Percentiles rank a stretch among this genome's conserved stretches.
phyloP scores from a whole-genome alignment of 306 rosid genomes.

The Pyrus pyrifolia region DNA sequence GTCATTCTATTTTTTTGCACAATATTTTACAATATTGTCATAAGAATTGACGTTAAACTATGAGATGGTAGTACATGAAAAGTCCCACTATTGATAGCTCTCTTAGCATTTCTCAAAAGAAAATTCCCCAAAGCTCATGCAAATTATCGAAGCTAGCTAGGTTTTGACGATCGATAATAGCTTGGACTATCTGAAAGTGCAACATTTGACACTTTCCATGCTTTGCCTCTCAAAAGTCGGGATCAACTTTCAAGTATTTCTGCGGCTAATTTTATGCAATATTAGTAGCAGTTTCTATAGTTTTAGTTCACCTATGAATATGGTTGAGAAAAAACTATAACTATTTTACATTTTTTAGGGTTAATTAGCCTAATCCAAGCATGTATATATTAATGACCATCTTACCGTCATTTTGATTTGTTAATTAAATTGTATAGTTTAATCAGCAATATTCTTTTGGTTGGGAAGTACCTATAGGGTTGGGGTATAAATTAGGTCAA shows the following conservation, averaged over 20 bases:
- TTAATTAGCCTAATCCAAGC: background rate
- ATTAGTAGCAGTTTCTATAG: too few relatives aligned
- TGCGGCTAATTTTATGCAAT: background rate
- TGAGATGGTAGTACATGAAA: too few relatives aligned
- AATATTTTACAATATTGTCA: too few relatives aligned
- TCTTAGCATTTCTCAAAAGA: too few relatives aligned
- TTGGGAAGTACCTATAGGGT: conserved; percentile 6
- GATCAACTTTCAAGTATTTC: background rate
- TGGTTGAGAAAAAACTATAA: background rate
- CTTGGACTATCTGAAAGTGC: too few relatives aligned
- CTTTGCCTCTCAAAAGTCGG: background rate
- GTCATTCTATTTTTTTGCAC: too few relatives aligned
- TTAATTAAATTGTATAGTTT: background rate
- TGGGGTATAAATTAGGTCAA: background rate
- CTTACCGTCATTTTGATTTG: background rate
- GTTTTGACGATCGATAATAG: too few relatives aligned
- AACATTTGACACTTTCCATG: background rate
- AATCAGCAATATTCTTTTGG: conserved; percentile 6
- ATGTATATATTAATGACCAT: background rate
- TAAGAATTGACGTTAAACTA: accelerated
- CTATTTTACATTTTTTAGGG: background rate
- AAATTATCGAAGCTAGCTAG: too few relatives aligned
- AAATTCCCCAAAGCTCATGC: too few relatives aligned
- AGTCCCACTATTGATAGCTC: too few relatives aligned
- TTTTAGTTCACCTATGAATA: background rate